Evolutionary conservation across 257 asterid genomes (phyloP), one percentile per base, ranked within the genome.

Genomic region (Verbena officinalis): DNA sequence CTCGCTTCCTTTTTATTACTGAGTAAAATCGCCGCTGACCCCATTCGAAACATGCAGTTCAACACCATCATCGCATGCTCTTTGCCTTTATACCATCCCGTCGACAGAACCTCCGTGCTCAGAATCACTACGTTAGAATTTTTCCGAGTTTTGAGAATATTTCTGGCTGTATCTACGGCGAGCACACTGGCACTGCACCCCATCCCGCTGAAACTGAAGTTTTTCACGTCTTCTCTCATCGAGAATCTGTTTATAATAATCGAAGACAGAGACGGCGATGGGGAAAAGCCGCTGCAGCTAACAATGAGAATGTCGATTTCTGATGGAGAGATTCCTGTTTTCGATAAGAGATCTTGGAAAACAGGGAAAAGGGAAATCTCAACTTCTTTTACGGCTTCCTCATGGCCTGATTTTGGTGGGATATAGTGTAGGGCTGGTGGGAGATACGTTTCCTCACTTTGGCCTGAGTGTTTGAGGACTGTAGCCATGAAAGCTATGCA

Each of bases 241-340:
- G 64, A 19, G 51, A 50, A 86, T 13, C 63, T 58, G 75, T 78
- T 85, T 45, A 87, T 43, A 1, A 92, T 52, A 20, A 87, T 76
- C 36, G 93, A 73, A 0, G 95, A 72, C 8, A 91, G 97, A 0
- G 95, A 89, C 0, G 98, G 98, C n/a, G 67, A 13, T 0, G 98
- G 97, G 71, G 96, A 89, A 62, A 89, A 91, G 3, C 97, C 97
- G 46, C 98, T 91, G 80, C 97, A 91, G 73, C 89, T 91, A 31
- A 89, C 96, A 14, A 91, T 89, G 9, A 91, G 80, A 8, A 85
- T 24, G 56, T 91, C 97, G 50, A 91, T 79, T 0, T 89, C 89
- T 0, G 40, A 0, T 0, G 93, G 81, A 0, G 74, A 36, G 5
- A 73, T 69, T 8, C 70, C 57, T n/a, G 95, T 80, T 64, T 82